phyloP scores from a whole-genome alignment of 495 filamentous ascomycete species.

The Trichocladium antarcticum region DNA sequence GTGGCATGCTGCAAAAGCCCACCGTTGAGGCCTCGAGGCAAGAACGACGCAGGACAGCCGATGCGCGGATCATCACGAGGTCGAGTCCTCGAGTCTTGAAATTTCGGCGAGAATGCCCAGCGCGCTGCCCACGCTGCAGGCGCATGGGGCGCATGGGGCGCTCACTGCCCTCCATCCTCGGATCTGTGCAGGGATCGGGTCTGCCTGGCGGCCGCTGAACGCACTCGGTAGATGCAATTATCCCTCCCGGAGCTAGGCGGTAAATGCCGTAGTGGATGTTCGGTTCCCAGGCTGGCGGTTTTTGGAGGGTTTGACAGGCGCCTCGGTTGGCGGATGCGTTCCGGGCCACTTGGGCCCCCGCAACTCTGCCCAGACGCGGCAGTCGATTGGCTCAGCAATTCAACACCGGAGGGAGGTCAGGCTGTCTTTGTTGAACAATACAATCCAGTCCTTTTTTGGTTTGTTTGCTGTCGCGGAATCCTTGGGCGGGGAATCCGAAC shows the following conservation, averaged over 20 bases:
- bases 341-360: too few species aligned
- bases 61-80: conserved; percentile 7
- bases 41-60: not conserved
- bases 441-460: too few species aligned
- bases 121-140: conserved; percentile 2
- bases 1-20: not conserved
- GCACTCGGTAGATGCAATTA: conserved; percentile 9
- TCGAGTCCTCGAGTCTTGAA: not conserved
- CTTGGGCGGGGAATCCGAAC: too few species aligned
- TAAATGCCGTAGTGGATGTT: not conserved
- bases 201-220: not conserved
- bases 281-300: conserved; percentile 16
- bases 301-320: not conserved
- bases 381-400: too few species aligned
- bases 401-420: too few species aligned
- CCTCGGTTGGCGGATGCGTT: not conserved
- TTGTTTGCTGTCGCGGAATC: too few species aligned
- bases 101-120: conserved; percentile 8
- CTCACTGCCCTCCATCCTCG: not conserved
- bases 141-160: conserved; percentile 12
- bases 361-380: too few species aligned
- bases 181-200: conserved; percentile 3
- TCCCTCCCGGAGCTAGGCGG: conserved; percentile 15
- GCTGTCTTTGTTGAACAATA: too few species aligned
- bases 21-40: too few species aligned